Evolutionary conservation across 106 monocot genomes (phyloP), one percentile per base, ranked within the genome.

Genomic region (Dioscorea zingiberensis): DNA sequence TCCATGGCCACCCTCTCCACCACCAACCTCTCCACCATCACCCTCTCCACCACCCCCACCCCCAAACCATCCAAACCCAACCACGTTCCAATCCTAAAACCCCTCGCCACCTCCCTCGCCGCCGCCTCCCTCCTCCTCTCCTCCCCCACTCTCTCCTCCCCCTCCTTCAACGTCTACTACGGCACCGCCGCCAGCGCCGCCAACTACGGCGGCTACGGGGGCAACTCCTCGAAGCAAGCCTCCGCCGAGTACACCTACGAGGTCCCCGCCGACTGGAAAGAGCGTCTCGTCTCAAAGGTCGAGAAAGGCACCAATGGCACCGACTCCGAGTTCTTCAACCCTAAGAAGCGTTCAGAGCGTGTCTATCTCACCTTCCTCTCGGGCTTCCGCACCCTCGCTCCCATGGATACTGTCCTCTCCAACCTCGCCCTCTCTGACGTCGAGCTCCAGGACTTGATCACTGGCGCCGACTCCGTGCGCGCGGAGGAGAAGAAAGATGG

Each of bases 241-340:
- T 53, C 95, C 28, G 95, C 91, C 11, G 95, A 97, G 77, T 97
- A 97, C 81, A 83, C 66, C 22, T 97, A 91, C 85, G 78, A 79
- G 21, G 88, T 97, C 16, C 91, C 95, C 14, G 85, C 80, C 25
- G 81, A 83, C 3, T 97, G 95, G 95, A 91, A 91, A 73, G 95
- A 97, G 72, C 70, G 91, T 1, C 83, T 82, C 21, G 88, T 97
- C 54, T 97, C 95, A 60, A 97, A 97, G 73, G 83, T 97, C 18
- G 95, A 97, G 77, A 97, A 97, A 69, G 95, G 95, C 69, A 97
- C 91, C 58, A 97, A 97, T 62, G 95, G 95, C 74, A 94, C 94
- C 22, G 94, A 90, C 81, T 78, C 78, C 77, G 95, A 97, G 74
- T 97, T 97, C 91, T 97, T 77, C 88, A 97, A 97, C 81, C 95